Evolutionary conservation across 352 stramenopile genomes (phyloP).

Genomic region (Pythium plurisporium): DNA sequence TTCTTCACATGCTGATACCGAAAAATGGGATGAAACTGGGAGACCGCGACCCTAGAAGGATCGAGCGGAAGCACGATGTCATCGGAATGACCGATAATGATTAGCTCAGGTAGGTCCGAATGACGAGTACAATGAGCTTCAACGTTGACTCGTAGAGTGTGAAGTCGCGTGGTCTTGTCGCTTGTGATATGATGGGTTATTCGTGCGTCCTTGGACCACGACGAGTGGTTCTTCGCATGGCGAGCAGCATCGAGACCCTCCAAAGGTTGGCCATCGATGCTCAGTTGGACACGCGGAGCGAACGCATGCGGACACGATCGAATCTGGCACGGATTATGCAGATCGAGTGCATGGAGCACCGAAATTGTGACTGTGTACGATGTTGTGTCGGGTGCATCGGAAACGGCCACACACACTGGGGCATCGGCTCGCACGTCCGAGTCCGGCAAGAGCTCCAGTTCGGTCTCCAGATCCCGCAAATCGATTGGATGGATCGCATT

Average conservation of each 20-base stretch:
- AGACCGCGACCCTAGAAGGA: background rate
- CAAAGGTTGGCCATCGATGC: background rate
- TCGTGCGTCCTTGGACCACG: background rate
- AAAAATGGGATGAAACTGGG: slow-evolving; percentile 16
- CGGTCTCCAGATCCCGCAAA: slow-evolving; percentile 6
- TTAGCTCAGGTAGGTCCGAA: background rate
- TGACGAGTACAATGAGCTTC: slow-evolving; percentile 2
- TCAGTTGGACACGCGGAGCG: background rate
- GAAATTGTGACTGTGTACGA: slow-evolving; percentile 6
- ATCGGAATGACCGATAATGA: slow-evolving; percentile 9
- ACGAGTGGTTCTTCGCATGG: slow-evolving; percentile 20
- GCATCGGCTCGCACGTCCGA: background rate
- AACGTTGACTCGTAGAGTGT: slow-evolving; percentile 5
- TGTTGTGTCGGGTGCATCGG: background rate
- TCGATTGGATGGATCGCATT: slow-evolving; percentile 21
- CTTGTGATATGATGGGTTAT: background rate
- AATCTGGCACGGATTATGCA: slow-evolving; percentile 23
- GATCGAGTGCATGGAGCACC: slow-evolving; percentile 19
- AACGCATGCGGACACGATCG: slow-evolving; percentile 18
- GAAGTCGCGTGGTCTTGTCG: background rate
- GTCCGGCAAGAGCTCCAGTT: slow-evolving; percentile 2
- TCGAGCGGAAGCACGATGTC: slow-evolving; percentile 3
- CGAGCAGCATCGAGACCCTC: background rate
- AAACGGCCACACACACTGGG: too few species aligned
- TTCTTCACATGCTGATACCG: slow-evolving; percentile 2